Evolutionary conservation across 1,284 basidiomycete genomes (phyloP).

Genomic region (Vanrija humicola): DNA sequence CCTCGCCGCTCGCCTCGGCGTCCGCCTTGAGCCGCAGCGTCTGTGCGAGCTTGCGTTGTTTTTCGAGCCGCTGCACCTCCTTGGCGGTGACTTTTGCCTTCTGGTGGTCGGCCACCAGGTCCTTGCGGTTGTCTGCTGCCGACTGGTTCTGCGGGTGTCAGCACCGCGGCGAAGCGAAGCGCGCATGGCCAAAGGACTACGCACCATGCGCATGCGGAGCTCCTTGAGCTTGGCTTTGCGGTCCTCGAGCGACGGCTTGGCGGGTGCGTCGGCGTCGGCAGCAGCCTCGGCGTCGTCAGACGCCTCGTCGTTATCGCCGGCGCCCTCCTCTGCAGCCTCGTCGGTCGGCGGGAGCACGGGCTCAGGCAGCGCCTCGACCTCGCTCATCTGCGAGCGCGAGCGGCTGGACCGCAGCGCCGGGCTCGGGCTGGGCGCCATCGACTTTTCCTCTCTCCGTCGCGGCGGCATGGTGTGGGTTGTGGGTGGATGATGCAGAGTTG

Average conservation of each 20-base stretch:
- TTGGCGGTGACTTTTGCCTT: conserved; percentile 68
- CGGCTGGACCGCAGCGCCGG: conserved; percentile 14
- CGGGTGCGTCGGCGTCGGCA: conserved; percentile 18
- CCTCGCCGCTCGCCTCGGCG: conserved; percentile 76
- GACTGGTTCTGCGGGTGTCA: conserved; percentile 60
- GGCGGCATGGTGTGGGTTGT: conserved; percentile 14
- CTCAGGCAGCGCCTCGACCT: conserved; percentile 1
- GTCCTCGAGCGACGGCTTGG: conserved; percentile 56
- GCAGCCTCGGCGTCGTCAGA: conserved; percentile 1
- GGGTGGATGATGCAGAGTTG: not conserved
- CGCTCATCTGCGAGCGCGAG: conserved; percentile 2
- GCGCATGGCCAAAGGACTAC: conserved; percentile 26
- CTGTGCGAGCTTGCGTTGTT: conserved; percentile 83
- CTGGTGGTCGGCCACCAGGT: conserved; percentile 75
- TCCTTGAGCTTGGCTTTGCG: conserved; percentile 70
- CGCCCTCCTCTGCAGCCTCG: not conserved
- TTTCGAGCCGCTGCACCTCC: conserved; percentile 74
- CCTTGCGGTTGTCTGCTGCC: conserved; percentile 71
- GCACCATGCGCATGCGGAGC: conserved; percentile 71
- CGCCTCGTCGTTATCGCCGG: conserved; percentile 7
- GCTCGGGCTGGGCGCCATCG: conserved; percentile 32
- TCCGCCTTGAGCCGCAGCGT: conserved; percentile 79
- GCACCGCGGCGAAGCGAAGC: too few species aligned
- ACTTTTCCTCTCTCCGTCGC: conserved; percentile 26
- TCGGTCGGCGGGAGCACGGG: not conserved